A percentile compares a stretch with the other conserved stretches of the same genome.
These are phyloP conservation scores for Corylus heterophylla DNA, from an alignment of 306 rosid genomes.

Conservation along the genomic window DNA sequence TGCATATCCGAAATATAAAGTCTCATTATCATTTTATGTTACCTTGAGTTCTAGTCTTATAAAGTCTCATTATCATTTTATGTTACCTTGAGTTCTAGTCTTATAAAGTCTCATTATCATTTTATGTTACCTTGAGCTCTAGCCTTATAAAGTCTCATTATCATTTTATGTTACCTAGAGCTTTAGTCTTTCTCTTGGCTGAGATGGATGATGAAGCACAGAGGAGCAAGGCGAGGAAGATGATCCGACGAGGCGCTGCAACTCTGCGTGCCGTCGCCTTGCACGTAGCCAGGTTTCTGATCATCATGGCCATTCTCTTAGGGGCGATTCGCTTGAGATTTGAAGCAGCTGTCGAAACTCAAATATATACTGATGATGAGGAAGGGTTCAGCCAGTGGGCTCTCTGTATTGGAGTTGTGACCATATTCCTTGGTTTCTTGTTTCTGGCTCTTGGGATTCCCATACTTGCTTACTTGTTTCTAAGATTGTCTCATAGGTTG, in stretches of 20 bases:
- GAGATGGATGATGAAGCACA: conserved; percentile 22
- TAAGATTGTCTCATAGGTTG: conserved; percentile 43
- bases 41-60: too few relatives aligned
- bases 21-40: too few relatives aligned
- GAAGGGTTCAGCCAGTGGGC: too few relatives aligned
- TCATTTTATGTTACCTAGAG: neutral
- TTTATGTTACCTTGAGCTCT: too few relatives aligned
- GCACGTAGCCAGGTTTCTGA: conserved; percentile 29
- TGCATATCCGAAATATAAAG: neutral
- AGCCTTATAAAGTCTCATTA: neutral
- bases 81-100: too few relatives aligned
- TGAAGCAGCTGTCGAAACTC: neutral
- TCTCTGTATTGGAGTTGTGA: too few relatives aligned
- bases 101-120: neutral
- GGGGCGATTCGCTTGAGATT: conserved; percentile 41
- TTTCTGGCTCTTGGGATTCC: conserved; percentile 52
- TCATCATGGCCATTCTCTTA: conserved; percentile 35
- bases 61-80: neutral
- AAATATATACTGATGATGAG: too few relatives aligned
- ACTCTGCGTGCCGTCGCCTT: conserved; percentile 21
- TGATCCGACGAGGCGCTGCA: conserved; percentile 1
- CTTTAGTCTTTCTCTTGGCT: neutral
- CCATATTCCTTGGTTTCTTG: neutral
- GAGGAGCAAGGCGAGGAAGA: conserved; percentile 28
- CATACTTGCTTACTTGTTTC: conserved; percentile 47